A percentile compares a stretch with the other conserved stretches of the same genome.
These are phyloP conservation scores for Lathyrus tuberosus DNA, from an alignment of 306 rosid species.

Conservation along the genomic window DNA sequence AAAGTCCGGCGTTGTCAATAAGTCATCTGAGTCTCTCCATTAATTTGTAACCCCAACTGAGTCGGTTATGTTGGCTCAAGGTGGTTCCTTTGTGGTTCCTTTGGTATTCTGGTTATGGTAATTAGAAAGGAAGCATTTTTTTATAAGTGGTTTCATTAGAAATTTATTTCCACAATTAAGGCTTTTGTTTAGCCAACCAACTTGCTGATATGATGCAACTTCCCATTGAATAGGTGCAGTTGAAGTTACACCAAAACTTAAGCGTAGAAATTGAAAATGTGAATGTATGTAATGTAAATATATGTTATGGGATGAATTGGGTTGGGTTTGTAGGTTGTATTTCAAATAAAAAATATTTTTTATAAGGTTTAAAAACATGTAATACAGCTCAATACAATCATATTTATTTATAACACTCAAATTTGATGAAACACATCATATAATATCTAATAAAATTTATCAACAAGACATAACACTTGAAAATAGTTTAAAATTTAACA, in stretches of 20 bases:
- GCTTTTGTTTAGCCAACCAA: conserved; percentile 32
- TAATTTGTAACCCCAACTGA: conserved; percentile 45
- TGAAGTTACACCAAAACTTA: conserved; percentile 38
- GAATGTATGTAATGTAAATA: conserved; percentile 3
- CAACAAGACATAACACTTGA: too few relatives aligned
- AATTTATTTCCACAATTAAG: conserved; percentile 42
- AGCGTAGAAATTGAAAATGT: conserved; percentile 37
- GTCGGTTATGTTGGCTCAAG: conserved; percentile 42
- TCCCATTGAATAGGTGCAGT: conserved; percentile 39
- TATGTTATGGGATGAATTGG: too few relatives aligned
- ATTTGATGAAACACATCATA: too few relatives aligned
- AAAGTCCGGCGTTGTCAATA: conserved; percentile 45
- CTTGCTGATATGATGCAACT: conserved; percentile 37
- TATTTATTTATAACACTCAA: too few relatives aligned
- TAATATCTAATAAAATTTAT: too few relatives aligned
- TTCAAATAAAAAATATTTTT: too few relatives aligned
- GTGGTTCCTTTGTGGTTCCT: too few relatives aligned
- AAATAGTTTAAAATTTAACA: too few relatives aligned
- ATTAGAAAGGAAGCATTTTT: conserved; percentile 37
- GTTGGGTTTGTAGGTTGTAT: too few relatives aligned
- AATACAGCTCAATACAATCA: too few relatives aligned
- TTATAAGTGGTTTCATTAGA: conserved; percentile 39
- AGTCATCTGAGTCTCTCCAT: conserved; percentile 44
- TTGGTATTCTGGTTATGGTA: conserved; percentile 40
- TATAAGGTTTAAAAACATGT: too few relatives aligned